Percentiles rank a stretch among this genome's conserved stretches.
These are phyloP conservation scores for Zopfia rhizophila DNA, from an alignment of 2,329 filamentous ascomycete genomes.

Conservation along the genomic window DNA sequence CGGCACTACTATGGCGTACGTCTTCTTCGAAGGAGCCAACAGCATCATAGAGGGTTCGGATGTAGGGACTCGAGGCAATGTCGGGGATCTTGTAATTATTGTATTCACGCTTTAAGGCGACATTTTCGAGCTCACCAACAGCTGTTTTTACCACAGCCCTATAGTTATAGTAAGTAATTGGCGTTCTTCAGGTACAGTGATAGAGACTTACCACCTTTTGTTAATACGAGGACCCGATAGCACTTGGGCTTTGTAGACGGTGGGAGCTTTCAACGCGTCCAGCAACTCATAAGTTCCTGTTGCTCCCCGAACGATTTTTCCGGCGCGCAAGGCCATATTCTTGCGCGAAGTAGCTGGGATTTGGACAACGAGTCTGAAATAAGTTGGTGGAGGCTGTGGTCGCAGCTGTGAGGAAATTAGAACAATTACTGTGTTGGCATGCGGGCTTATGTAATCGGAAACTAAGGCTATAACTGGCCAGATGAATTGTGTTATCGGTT, in stretches of 20 bases:
- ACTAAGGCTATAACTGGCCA: no score
- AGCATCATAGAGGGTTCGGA: constrained; percentile 28
- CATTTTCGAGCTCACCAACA: constrained; percentile 11
- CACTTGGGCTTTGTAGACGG: constrained; percentile 28
- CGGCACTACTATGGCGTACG: no score
- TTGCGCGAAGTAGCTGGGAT: no score
- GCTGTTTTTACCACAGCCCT: constrained; percentile 30
- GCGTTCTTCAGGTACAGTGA: not conserved
- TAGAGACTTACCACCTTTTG: constrained; percentile 15
- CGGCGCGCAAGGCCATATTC: constrained; percentile 24
- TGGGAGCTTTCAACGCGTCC: constrained; percentile 21
- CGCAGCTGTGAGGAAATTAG: no score
- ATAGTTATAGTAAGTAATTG: constrained; percentile 14
- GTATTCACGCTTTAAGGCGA: constrained; percentile 24
- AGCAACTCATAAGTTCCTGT: constrained; percentile 28
- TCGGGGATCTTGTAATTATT: constrained; percentile 24
- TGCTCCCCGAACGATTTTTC: constrained; percentile 22
- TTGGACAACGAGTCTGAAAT: no score
- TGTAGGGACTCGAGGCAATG: constrained; percentile 26
- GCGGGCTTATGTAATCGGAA: no score
- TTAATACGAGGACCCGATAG: constrained; percentile 16
- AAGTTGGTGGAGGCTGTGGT: no score
- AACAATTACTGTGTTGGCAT: no score
- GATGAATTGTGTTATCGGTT: no score
- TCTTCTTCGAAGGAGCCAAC: constrained; percentile 9